phyloP scores from a whole-genome alignment of 352 stramenopile species.

The Aphanomyces stellatus region DNA sequence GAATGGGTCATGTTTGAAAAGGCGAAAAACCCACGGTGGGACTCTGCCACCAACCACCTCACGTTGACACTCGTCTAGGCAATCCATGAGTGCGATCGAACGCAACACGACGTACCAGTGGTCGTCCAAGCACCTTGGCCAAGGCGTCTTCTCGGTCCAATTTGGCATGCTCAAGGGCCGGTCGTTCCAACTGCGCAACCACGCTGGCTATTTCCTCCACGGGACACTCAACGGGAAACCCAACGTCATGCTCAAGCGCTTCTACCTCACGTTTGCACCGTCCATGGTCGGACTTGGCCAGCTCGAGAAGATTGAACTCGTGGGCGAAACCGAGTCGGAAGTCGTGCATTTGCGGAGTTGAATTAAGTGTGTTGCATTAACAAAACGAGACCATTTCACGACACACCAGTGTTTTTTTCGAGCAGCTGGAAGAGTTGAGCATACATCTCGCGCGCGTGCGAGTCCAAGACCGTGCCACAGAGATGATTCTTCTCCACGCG shows the following conservation, averaged over 20 bases:
- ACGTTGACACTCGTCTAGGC: background rate
- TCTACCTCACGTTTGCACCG: conserved; percentile 30
- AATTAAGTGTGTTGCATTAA: too few relatives aligned
- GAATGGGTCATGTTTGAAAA: conserved; percentile 72
- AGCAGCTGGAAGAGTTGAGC: background rate
- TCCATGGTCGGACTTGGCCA: conserved; percentile 13
- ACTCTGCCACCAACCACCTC: background rate
- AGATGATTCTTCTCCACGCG: conserved; percentile 5
- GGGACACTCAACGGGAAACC: conserved; percentile 49
- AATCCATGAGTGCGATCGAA: conserved; percentile 44
- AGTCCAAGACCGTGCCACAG: background rate
- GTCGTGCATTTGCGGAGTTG: background rate
- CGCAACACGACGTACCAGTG: conserved; percentile 49
- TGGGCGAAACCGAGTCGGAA: conserved; percentile 12
- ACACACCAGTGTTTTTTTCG: background rate
- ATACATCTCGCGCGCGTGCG: background rate
- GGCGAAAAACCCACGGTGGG: conserved; percentile 30
- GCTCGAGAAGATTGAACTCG: conserved; percentile 3
- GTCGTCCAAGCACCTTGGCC: conserved; percentile 28
- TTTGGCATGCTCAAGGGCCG: conserved; percentile 32
- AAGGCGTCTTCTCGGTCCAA: conserved; percentile 38
- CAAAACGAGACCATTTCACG: too few relatives aligned
- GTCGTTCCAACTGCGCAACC: conserved; percentile 29
- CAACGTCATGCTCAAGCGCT: conserved; percentile 40
- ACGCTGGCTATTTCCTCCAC: conserved; percentile 37